Base-by-base conservation (phyloP, 352 stramenopile genomes). In the Pythium brassicae region DNA sequence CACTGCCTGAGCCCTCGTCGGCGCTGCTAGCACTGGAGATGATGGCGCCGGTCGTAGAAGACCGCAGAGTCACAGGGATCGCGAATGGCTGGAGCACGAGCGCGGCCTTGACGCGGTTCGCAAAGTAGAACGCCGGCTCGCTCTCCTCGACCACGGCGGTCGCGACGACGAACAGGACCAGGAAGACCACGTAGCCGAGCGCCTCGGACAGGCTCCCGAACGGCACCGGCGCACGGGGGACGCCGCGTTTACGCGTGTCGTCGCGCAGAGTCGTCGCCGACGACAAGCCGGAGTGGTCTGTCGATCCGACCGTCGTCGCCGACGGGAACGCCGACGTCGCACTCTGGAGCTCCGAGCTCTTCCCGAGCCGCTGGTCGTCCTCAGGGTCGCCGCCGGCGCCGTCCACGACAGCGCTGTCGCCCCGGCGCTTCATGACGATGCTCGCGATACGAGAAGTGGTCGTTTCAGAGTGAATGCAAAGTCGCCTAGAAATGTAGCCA, bases 41-140 rank as follows among this genome's bases (percentile, higher is more conserved):
- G 2, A 44, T 55, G 15, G 43, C 32, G 15, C 50, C 55, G 45
- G 59, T 63, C 8, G 66, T 50, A 4, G 54, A 59, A 11, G 54
- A 59, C 3, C 44, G 54, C 34, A 59, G 34, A 17, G 44, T 53
- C 22, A 53, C 44, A 11, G 54, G 32, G 6, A 74, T 61, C 26
- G 69, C 67, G 57, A 89, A 89, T 25, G 68, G 63, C 19, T 78
- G 72, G 3, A 76, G 69, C 9, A 78, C 55, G 10, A 91, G 52
- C 14, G 76, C 74, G 6, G 55, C 66, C 32, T 70, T 70, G 5
- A 89, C 58, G 51, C 76, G 75, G 46, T 86, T 76, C 12, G 74
- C 63, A 55, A 87, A 89, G 71, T 81, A 91, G 52, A 88, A 91
- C 2, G 63, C 65, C 27, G 83, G 62, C 20, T 67, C 66, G 51